phyloP scores from a whole-genome alignment of 106 monocot genomes.

The Allium cepa region DNA sequence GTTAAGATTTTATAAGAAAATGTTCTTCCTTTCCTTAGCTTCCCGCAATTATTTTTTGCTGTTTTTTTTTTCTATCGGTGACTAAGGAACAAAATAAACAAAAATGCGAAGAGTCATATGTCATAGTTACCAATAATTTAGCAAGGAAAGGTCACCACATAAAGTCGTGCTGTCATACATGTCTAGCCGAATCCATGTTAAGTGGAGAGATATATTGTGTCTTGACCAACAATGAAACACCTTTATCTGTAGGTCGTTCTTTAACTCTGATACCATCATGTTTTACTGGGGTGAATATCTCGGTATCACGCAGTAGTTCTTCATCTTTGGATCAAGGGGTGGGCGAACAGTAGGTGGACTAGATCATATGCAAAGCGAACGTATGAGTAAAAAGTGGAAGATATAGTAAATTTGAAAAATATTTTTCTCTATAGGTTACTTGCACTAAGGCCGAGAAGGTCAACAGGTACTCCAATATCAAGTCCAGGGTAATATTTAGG shows the following conservation, averaged over 20 bases:
- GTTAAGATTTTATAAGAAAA: slow-evolving; percentile 72
- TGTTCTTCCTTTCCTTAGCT: slow-evolving; percentile 61
- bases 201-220: slow-evolving; percentile 95
- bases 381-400: not conserved
- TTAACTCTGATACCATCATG: slow-evolving; percentile 78
- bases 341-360: slow-evolving; percentile 45
- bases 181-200: slow-evolving; percentile 72
- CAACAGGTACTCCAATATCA: slow-evolving; percentile 97
- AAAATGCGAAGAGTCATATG: not conserved
- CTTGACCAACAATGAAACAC: slow-evolving; percentile 91
- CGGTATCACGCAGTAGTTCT: slow-evolving; percentile 68
- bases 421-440: slow-evolving; percentile 38
- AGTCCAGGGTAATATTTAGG: slow-evolving; percentile 68
- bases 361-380: not conserved
- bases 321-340: slow-evolving; percentile 74
- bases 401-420: not conserved
- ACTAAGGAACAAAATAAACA: slow-evolving; percentile 37
- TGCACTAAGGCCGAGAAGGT: slow-evolving; percentile 79
- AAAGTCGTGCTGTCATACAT: slow-evolving; percentile 27
- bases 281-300: slow-evolving; percentile 77
- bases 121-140: too few relatives aligned
- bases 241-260: slow-evolving; percentile 88
- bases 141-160: not conserved
- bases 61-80: slow-evolving; percentile 87
- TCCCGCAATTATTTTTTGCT: slow-evolving; percentile 81